Evolutionary conservation across 1,139 yeast species (phyloP).

Genomic region (Meyerozyma smithsonii): DNA sequence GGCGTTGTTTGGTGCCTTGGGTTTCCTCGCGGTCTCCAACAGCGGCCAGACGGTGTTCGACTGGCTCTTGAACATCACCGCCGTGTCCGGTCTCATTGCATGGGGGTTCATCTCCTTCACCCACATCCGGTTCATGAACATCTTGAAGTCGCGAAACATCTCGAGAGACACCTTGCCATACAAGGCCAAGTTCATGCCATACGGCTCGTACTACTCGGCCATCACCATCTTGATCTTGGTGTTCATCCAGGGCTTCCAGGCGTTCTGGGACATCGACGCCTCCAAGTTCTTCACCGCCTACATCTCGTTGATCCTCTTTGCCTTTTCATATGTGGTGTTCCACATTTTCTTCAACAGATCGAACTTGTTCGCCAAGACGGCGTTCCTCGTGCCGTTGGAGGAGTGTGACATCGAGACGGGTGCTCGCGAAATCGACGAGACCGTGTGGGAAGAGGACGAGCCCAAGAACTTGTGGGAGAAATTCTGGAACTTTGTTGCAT

Average conservation of each 20-base stretch:
- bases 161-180: slow-evolving; percentile 63
- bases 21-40: slow-evolving; percentile 59
- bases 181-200: slow-evolving; percentile 67
- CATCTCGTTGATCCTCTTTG: slow-evolving; percentile 55
- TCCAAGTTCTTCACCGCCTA: slow-evolving; percentile 62
- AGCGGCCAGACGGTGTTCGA: slow-evolving; percentile 67
- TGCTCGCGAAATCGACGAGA: slow-evolving; percentile 52
- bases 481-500: slow-evolving; percentile 41
- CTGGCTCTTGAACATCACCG: slow-evolving; percentile 81
- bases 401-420: slow-evolving; percentile 62
- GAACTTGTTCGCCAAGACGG: slow-evolving; percentile 25
- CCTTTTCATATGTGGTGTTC: slow-evolving; percentile 46
- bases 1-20: slow-evolving; percentile 58
- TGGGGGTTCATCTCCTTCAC: slow-evolving; percentile 68
- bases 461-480: slow-evolving; percentile 52
- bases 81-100: slow-evolving; percentile 69
- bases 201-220: slow-evolving; percentile 54
- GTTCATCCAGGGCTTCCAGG: slow-evolving; percentile 66
- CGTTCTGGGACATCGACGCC: slow-evolving; percentile 53
- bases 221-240: slow-evolving; percentile 48
- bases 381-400: slow-evolving; percentile 39
- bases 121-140: slow-evolving; percentile 64
- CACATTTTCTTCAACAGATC: slow-evolving; percentile 43
- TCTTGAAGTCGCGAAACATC: slow-evolving; percentile 50
- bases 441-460: slow-evolving; percentile 40